Evolutionary conservation across 2,329 filamentous ascomycete species (phyloP).

Genomic region (Arthroderma uncinatum): DNA sequence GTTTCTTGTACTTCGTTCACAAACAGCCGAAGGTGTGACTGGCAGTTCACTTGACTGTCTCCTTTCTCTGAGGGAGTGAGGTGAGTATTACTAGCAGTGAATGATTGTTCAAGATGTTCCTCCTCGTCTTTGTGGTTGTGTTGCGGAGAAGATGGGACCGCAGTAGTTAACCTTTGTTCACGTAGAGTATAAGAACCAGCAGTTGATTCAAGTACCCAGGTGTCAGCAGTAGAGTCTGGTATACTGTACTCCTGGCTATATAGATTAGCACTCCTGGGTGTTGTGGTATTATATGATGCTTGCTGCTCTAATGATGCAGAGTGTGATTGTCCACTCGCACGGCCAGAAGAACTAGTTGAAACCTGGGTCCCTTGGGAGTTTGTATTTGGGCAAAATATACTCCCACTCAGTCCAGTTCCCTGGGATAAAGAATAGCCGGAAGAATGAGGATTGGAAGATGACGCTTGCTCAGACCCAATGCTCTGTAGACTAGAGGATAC

Average conservation of each 20-base stretch:
- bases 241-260: not conserved
- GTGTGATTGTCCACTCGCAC: not conserved
- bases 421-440: slow-evolving; percentile 5
- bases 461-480: not conserved
- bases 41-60: not conserved
- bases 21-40: not conserved
- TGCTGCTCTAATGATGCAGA: not conserved
- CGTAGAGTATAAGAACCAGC: not conserved
- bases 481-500: not conserved
- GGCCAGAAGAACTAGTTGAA: not conserved
- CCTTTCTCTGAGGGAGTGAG: not conserved
- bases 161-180: not conserved
- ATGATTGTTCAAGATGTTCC: not conserved
- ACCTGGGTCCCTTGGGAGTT: slow-evolving; percentile 6
- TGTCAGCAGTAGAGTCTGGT: not conserved
- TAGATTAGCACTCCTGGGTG: not conserved
- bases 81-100: not conserved
- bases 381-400: slow-evolving; percentile 7
- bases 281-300: not conserved
- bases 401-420: slow-evolving; percentile 7
- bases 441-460: not conserved
- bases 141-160: not conserved
- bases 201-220: slow-evolving; percentile 2
- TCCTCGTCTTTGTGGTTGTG: not conserved
- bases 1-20: not conserved